A percentile compares a stretch with the other conserved stretches of the same genome.
These are phyloP conservation scores for Tritrichomonas foetus DNA, from an alignment of 208 protist genomes.

Conservation along the genomic window DNA sequence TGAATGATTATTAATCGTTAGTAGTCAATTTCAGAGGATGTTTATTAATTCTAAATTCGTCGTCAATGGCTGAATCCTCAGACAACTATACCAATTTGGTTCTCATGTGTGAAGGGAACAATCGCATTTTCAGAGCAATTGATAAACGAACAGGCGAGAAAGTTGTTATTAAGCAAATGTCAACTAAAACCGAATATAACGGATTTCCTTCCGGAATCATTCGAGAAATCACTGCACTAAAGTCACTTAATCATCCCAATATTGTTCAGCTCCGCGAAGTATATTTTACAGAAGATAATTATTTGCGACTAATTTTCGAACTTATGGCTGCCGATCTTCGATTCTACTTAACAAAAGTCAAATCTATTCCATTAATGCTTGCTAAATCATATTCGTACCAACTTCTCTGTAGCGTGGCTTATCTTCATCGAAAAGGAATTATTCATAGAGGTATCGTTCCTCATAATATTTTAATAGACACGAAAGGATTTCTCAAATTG, in stretches of 20 bases:
- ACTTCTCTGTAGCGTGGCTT: not conserved
- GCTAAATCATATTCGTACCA: slow-evolving; percentile 38
- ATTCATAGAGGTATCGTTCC: slow-evolving; percentile 40
- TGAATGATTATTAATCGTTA: no score
- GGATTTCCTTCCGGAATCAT: not conserved
- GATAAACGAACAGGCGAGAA: no score
- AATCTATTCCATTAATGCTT: not conserved
- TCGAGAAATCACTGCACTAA: not conserved
- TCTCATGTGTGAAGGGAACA: no score
- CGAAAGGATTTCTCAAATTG: slow-evolving; percentile 59
- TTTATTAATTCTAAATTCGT: no score
- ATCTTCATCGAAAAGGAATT: slow-evolving; percentile 38
- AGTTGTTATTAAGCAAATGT: no score
- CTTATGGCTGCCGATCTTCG: not conserved
- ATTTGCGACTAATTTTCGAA: not conserved
- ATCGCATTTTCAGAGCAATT: no score
- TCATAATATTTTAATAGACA: slow-evolving; percentile 73
- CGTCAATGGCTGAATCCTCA: no score
- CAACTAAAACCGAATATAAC: no score
- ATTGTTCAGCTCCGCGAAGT: not conserved
- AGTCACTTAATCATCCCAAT: not conserved
- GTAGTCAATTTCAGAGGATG: no score
- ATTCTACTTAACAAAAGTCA: not conserved
- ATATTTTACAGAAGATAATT: not conserved
- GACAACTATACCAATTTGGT: no score